phyloP scores from a whole-genome alignment of 805 yeast species.

The Metschnikowia rubicola region DNA sequence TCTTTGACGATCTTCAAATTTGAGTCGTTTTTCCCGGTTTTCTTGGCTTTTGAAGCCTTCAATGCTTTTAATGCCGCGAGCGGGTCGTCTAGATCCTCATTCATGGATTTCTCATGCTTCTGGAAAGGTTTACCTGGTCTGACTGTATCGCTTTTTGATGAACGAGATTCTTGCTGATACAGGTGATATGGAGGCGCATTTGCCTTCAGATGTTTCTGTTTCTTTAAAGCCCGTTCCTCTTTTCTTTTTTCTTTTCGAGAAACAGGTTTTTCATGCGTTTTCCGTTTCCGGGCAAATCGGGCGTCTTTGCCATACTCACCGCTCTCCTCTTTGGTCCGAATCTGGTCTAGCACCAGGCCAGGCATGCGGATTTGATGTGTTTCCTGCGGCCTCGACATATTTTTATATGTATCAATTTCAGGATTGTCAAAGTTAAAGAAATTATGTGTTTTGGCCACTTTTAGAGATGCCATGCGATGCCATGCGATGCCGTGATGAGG shows the following conservation, averaged over 20 bases:
- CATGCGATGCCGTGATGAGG: too few relatives aligned
- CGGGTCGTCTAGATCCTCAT: slow-evolving; percentile 19
- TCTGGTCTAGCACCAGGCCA: slow-evolving; percentile 50
- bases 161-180: not conserved
- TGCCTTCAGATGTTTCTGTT: slow-evolving; percentile 23
- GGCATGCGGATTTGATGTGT: slow-evolving; percentile 54
- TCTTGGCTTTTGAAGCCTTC: slow-evolving; percentile 14
- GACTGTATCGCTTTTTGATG: not conserved
- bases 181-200: not conserved
- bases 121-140: not conserved
- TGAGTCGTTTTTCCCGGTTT: slow-evolving; percentile 5
- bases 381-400: slow-evolving; percentile 15
- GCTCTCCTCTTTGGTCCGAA: slow-evolving; percentile 38
- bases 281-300: slow-evolving; percentile 23
- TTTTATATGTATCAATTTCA: too few relatives aligned
- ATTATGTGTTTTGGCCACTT: too few relatives aligned
- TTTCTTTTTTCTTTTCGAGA: slow-evolving; percentile 36
- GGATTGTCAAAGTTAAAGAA: too few relatives aligned
- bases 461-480: too few relatives aligned
- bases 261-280: slow-evolving; percentile 19
- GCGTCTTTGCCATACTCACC: slow-evolving; percentile 42
- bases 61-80: slow-evolving; percentile 17
- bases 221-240: slow-evolving; percentile 31
- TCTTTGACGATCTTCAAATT: slow-evolving; percentile 2
- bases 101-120: slow-evolving; percentile 2